phyloP scores from a whole-genome alignment of 768 basidiomycete species.

The Suillus subaureus region DNA sequence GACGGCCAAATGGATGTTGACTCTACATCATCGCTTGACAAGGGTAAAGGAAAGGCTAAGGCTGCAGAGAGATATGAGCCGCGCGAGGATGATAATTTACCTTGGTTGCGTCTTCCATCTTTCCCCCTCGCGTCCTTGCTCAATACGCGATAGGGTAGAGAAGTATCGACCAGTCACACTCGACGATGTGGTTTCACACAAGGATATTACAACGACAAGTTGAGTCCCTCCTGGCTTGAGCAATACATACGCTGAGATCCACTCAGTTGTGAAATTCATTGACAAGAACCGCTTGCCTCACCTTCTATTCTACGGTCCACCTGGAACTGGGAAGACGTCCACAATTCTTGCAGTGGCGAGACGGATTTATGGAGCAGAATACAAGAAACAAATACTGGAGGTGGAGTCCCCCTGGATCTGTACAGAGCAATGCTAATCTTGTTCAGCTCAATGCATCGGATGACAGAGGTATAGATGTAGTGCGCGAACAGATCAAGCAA shows the following conservation, averaged over 20 bases:
- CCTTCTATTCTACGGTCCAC: slow-evolving; percentile 95
- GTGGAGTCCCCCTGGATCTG: slow-evolving; percentile 38
- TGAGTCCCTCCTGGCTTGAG: slow-evolving; percentile 3
- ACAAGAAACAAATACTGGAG: slow-evolving; percentile 92
- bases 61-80: slow-evolving; percentile 45
- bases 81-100: slow-evolving; percentile 67
- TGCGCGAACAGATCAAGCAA: slow-evolving; percentile 98
- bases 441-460: slow-evolving; percentile 93
- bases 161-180: slow-evolving; percentile 93
- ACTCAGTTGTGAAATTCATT: slow-evolving; percentile 92
- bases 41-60: slow-evolving; percentile 72
- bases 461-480: slow-evolving; percentile 97
- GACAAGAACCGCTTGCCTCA: slow-evolving; percentile 93
- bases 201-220: slow-evolving; percentile 96
- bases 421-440: slow-evolving; percentile 6
- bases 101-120: slow-evolving; percentile 61
- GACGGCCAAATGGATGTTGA: slow-evolving; percentile 57
- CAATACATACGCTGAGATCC: slow-evolving; percentile 9
- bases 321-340: slow-evolving; percentile 97
- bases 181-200: slow-evolving; percentile 95
- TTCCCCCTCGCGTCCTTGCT: slow-evolving; percentile 8
- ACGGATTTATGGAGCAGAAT: slow-evolving; percentile 87
- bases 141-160: slow-evolving; percentile 74
- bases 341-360: slow-evolving; percentile 96
- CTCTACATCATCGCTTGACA: slow-evolving; percentile 22